These are phyloP conservation scores for Cladosporium sp. DNA, from an alignment of 2,329 filamentous ascomycete species.

Conservation along the genomic window DNA sequence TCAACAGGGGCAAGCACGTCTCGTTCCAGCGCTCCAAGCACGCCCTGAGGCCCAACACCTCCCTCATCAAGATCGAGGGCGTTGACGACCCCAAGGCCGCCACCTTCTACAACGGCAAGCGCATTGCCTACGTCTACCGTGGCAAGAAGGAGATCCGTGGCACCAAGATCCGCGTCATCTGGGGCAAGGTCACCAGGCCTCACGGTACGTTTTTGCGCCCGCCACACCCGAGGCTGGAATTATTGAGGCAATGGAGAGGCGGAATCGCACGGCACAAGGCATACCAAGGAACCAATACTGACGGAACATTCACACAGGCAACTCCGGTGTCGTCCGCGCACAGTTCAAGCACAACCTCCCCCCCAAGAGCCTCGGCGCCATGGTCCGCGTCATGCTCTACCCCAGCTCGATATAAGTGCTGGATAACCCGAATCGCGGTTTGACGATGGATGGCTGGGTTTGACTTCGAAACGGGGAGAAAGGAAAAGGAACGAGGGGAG, in stretches of 20 bases:
- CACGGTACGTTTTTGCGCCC: constrained; percentile 59
- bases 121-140: constrained; percentile 97
- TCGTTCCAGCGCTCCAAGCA: constrained; percentile 95
- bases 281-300: constrained; percentile 15
- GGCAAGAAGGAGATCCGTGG: constrained; percentile 90
- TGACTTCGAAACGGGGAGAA: constrained; percentile 1
- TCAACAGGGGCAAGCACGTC: constrained; percentile 87
- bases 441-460: constrained; percentile 11
- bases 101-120: constrained; percentile 98
- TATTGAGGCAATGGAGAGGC: background rate
- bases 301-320: constrained; percentile 52
- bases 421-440: constrained; percentile 3
- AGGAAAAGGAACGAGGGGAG: constrained; percentile 4
- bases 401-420: constrained; percentile 33
- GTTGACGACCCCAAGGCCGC: constrained; percentile 86
- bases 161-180: constrained; percentile 97
- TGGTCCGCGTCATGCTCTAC: constrained; percentile 37
- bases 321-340: constrained; percentile 95
- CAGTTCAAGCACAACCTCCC: constrained; percentile 96
- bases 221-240: constrained; percentile 4
- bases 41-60: constrained; percentile 71
- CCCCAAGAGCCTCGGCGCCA: constrained; percentile 83
- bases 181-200: constrained; percentile 94
- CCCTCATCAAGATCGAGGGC: constrained; percentile 97
- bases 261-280: background rate